phyloP scores from a whole-genome alignment of 208 protist genomes.

The Kentomonas sorsogonicus region DNA sequence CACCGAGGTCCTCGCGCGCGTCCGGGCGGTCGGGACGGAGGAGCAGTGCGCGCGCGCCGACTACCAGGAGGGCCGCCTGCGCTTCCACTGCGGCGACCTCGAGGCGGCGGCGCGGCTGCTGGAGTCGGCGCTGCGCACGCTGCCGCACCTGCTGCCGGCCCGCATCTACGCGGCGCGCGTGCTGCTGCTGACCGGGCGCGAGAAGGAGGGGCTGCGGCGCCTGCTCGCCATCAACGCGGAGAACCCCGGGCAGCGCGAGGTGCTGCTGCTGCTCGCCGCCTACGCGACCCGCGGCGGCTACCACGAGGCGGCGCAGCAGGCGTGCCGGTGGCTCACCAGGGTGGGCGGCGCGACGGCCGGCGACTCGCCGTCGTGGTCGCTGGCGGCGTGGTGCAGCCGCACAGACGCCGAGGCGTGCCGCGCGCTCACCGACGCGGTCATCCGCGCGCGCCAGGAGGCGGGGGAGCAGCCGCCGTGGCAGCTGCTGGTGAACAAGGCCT shows the following conservation, averaged over 20 bases:
- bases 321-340: constrained; percentile 54
- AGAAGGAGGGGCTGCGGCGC: constrained; percentile 40
- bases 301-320: constrained; percentile 60
- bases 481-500: constrained; percentile 62
- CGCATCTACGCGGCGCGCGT: constrained; percentile 71
- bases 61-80: constrained; percentile 75
- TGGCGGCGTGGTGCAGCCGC: constrained; percentile 64
- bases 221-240: constrained; percentile 51
- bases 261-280: constrained; percentile 70
- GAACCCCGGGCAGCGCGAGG: constrained; percentile 69
- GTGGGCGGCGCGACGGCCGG: constrained; percentile 51
- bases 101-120: constrained; percentile 44
- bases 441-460: constrained; percentile 40
- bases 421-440: constrained; percentile 32
- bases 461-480: constrained; percentile 34
- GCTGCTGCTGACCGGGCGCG: constrained; percentile 39
- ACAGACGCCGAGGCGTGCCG: constrained; percentile 46
- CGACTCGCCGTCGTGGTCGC: constrained; percentile 57
- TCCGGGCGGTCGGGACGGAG: constrained; percentile 31
- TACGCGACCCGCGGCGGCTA: constrained; percentile 45
- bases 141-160: constrained; percentile 61
- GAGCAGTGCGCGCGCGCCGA: constrained; percentile 67
- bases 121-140: constrained; percentile 44
- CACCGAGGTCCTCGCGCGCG: constrained; percentile 41
- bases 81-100: constrained; percentile 50